Evolutionary conservation across 192 early-diverging fungal genomes (phyloP).

Genomic region (Rhizophagus prolifer): DNA sequence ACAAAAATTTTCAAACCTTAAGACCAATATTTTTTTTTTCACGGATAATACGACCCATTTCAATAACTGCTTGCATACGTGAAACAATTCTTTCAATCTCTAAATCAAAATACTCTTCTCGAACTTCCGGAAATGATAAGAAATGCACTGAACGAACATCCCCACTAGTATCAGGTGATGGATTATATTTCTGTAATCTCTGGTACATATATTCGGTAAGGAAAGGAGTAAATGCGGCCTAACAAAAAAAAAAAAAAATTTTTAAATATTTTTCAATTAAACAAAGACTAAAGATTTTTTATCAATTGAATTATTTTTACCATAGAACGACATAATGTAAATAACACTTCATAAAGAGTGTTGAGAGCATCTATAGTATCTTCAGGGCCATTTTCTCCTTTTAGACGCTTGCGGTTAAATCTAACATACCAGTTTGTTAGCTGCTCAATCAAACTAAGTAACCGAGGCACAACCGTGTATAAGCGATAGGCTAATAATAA

Average conservation of each 20-base stretch:
- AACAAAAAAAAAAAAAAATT: background rate
- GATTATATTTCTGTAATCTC: conserved; percentile 77
- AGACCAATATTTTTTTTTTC: conserved; percentile 90
- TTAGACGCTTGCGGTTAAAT: conserved; percentile 96
- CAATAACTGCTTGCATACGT: conserved; percentile 96
- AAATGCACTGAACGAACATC: conserved; percentile 94
- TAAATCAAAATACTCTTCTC: conserved; percentile 93
- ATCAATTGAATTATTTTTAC: conserved; percentile 37
- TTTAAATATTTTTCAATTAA: background rate
- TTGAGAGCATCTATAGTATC: conserved; percentile 87
- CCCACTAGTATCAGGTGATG: conserved; percentile 49
- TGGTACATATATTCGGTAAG: conserved; percentile 98
- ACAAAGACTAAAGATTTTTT: conserved; percentile 24
- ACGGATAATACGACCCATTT: conserved; percentile 87
- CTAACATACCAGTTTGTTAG: conserved; percentile 99
- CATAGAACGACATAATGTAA: conserved; percentile 89
- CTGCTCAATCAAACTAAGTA: conserved; percentile 87
- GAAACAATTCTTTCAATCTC: conserved; percentile 93
- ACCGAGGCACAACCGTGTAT: conserved; percentile 95
- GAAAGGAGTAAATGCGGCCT: conserved; percentile 96
- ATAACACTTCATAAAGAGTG: conserved; percentile 93
- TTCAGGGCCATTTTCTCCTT: conserved; percentile 89
- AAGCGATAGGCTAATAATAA: conserved; percentile 71
- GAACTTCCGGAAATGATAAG: conserved; percentile 88
- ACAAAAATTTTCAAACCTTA: conserved; percentile 51